phyloP scores from a whole-genome alignment of 345 rosid species.

The Sisymbrium altissimum region DNA sequence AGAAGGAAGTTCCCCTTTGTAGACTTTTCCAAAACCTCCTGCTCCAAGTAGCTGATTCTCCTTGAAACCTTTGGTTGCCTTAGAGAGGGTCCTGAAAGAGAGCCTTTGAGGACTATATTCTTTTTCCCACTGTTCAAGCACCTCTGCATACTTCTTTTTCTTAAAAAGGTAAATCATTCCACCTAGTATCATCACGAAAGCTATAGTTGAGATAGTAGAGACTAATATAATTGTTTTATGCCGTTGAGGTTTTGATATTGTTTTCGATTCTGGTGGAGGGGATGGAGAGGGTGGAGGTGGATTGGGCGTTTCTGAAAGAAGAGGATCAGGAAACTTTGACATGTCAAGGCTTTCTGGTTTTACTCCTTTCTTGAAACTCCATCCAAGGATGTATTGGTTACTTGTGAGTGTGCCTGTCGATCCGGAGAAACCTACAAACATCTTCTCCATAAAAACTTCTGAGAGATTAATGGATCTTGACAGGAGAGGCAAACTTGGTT shows the following conservation, averaged over 20 bases:
- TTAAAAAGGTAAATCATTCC: background rate
- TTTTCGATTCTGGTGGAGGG: too few relatives aligned
- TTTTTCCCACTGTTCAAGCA: background rate
- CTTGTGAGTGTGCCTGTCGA: slow-evolving; percentile 34
- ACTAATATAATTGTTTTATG: background rate
- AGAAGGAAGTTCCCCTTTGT: background rate
- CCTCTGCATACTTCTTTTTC: background rate
- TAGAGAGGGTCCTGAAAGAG: background rate
- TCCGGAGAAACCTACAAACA: slow-evolving; percentile 53
- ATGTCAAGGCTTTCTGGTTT: slow-evolving; percentile 33
- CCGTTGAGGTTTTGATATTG: too few relatives aligned
- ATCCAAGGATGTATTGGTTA: slow-evolving; percentile 46
- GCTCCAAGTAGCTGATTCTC: background rate
- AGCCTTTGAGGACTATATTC: background rate
- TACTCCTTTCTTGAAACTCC: slow-evolving; percentile 48
- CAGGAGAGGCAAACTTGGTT: background rate
- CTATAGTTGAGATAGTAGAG: background rate
- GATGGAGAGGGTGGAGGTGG: too few relatives aligned
- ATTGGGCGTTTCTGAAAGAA: too few relatives aligned
- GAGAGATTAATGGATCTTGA: slow-evolving; percentile 35
- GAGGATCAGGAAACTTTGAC: slow-evolving; percentile 32
- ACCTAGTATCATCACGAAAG: background rate
- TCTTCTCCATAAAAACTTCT: slow-evolving; percentile 27
- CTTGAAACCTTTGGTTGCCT: background rate
- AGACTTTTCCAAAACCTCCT: background rate